Base-by-base conservation (phyloP, 805 yeast genomes). In the Trichomonascus vanleenenianus region DNA sequence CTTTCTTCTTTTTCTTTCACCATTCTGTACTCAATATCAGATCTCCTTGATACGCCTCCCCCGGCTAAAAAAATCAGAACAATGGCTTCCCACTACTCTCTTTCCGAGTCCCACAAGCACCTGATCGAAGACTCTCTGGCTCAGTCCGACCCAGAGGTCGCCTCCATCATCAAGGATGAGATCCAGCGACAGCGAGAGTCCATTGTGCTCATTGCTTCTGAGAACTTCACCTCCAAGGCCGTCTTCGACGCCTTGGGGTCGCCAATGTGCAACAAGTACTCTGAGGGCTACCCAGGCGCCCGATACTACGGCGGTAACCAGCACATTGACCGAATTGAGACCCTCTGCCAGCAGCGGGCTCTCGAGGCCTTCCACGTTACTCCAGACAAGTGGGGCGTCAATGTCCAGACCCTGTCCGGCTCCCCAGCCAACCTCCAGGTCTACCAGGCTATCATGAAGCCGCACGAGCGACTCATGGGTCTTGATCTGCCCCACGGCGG, bases 241-340 rank as follows among this genome's bases (percentile, higher is more conserved):
- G 98, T 93, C 40, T 85, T 91, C 72, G 97, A 93, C 62, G 86
- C 95, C 30, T 80, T 91, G 60, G 98, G 98, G 56, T 83, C 97
- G 43, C 96, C 94, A 65, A 87, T 93, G 96, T 85, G 85, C 67
- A 93, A 93, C 80, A 93, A 93, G 75, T 93, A 93, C 73, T 88
- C 97, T 34, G 98, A 93, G 72, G 98, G 98, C 52, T 91, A 93
- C 72, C 98, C 98, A 50, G 97, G 97, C 56, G 97, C 95, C 53
- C 82, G 98, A 69, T 93, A 93, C 75, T 93, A 93, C 66, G 98
- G 98, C 68, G 97, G 97, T 66, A 93, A 93, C 68, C 95, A 93
- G 75, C 83, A 83, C 70, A 93, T 93, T 55, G 98, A 93, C 73
- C 81, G 85, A 67, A 87, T 89, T 64, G 98, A 93, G 73, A 66